phyloP scores from a whole-genome alignment of 257 asterid genomes.

The Solanum etuberosum region DNA sequence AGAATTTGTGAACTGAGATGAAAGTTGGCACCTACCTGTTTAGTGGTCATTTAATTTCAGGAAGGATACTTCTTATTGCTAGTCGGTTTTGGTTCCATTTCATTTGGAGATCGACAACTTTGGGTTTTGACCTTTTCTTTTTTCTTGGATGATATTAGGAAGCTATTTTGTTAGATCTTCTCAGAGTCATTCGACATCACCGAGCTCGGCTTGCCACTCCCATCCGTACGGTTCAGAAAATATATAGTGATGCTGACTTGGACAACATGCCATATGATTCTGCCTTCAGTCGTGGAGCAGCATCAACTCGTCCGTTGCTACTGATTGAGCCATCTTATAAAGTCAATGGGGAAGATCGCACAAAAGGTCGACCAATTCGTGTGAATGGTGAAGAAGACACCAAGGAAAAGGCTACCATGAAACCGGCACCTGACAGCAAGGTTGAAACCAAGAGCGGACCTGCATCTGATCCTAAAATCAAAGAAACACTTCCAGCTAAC shows the following conservation, averaged over 20 bases:
- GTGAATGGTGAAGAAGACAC: constrained; percentile 44
- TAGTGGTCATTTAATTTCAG: neutral
- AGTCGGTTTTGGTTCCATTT: neutral
- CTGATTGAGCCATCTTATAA: constrained; percentile 76
- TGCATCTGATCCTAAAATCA: constrained; percentile 33
- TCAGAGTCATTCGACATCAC: constrained; percentile 88
- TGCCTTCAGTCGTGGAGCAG: constrained; percentile 33
- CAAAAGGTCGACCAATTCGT: constrained; percentile 41
- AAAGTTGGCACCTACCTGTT: neutral
- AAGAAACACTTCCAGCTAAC: constrained; percentile 19
- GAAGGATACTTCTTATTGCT: neutral
- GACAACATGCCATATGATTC: constrained; percentile 73
- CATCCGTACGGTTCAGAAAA: constrained; percentile 88
- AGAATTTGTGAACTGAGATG: neutral
- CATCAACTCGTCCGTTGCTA: constrained; percentile 49
- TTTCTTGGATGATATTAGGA: constrained; percentile 43
- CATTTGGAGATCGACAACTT: neutral
- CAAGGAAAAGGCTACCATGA: constrained; percentile 34
- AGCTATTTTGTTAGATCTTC: constrained; percentile 76
- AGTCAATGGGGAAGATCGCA: constrained; percentile 68
- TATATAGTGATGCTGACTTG: constrained; percentile 67
- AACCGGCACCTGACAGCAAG: constrained; percentile 20
- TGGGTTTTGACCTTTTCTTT: neutral
- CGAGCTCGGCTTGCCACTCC: constrained; percentile 98
- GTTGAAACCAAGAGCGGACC: constrained; percentile 40